Percentiles rank a stretch among this genome's conserved stretches.
These are phyloP conservation scores for Fusarium drepaniforme DNA, from an alignment of 2,329 filamentous ascomycete genomes.

Conservation along the genomic window DNA sequence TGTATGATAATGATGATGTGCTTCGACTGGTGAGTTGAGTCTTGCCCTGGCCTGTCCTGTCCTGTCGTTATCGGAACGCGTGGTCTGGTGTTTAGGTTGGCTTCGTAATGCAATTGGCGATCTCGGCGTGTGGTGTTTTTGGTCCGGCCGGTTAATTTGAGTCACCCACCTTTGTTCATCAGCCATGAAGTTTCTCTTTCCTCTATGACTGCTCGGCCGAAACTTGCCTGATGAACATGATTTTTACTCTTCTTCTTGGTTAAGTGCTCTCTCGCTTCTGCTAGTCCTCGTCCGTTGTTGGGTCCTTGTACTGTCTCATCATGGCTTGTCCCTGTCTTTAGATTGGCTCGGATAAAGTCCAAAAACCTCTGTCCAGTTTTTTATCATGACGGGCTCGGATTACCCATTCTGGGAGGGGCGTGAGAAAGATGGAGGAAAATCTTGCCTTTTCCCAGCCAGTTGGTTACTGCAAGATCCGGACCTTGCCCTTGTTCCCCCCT, in stretches of 20 bases:
- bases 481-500: constrained; percentile 10
- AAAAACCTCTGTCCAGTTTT: background rate
- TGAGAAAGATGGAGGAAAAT: constrained; percentile 5
- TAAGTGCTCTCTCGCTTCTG: constrained; percentile 12
- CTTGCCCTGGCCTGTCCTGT: background rate
- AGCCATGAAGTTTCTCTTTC: background rate
- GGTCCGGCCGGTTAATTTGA: constrained; percentile 7
- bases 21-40: background rate
- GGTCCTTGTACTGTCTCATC: constrained; percentile 11
- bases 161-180: background rate
- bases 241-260: background rate
- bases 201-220: constrained; percentile 4
- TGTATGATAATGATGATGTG: constrained; percentile 33
- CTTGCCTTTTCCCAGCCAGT: constrained; percentile 20
- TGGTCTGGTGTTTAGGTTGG: constrained; percentile 18
- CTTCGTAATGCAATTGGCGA: constrained; percentile 26
- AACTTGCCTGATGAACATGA: background rate
- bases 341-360: constrained; percentile 39
- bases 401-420: constrained; percentile 32
- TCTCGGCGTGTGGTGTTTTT: constrained; percentile 37
- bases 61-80: constrained; percentile 15
- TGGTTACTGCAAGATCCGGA: constrained; percentile 25
- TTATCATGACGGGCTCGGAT: constrained; percentile 38
- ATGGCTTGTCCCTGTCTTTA: constrained; percentile 10
- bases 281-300: constrained; percentile 11